Evolutionary conservation across 768 basidiomycete species (phyloP).

Genomic region (Leccinum subtestaceum): DNA sequence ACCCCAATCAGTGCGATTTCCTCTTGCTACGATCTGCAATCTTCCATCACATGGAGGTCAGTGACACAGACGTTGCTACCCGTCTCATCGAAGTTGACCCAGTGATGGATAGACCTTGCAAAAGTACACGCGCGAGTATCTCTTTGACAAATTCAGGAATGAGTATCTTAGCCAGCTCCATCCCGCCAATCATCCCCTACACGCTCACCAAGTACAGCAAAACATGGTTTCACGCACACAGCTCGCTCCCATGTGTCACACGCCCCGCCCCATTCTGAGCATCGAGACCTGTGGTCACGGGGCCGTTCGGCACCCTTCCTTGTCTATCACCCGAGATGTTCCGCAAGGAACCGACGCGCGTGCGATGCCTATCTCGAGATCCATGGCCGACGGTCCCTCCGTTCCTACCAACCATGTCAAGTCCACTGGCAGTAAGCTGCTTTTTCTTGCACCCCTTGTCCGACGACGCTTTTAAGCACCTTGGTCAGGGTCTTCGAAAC

Average conservation of each 20-base stretch:
- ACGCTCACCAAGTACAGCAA: conserved; percentile 44
- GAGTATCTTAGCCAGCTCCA: conserved; percentile 58
- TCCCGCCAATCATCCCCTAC: conserved; percentile 40
- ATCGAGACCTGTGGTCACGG: conserved; percentile 57
- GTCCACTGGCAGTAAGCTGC: conserved; percentile 37
- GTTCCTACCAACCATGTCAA: conserved; percentile 31
- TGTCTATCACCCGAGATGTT: conserved; percentile 47
- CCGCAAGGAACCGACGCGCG: conserved; percentile 45
- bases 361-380: conserved; percentile 40
- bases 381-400: conserved; percentile 34
- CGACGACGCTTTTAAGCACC: conserved; percentile 15
- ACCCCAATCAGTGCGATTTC: conserved; percentile 81
- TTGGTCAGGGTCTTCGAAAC: conserved; percentile 53
- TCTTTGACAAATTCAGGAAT: conserved; percentile 71
- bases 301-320: conserved; percentile 42
- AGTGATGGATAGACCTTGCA: conserved; percentile 62
- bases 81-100: conserved; percentile 15
- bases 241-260: conserved; percentile 31
- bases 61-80: conserved; percentile 22
- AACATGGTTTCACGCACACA: conserved; percentile 34
- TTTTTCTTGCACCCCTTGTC: conserved; percentile 2
- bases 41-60: conserved; percentile 87
- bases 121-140: conserved; percentile 80
- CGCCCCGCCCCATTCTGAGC: conserved; percentile 55
- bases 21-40: conserved; percentile 71